These are phyloP conservation scores for Vicia villosa DNA, from an alignment of 306 rosid genomes.

Conservation along the genomic window DNA sequence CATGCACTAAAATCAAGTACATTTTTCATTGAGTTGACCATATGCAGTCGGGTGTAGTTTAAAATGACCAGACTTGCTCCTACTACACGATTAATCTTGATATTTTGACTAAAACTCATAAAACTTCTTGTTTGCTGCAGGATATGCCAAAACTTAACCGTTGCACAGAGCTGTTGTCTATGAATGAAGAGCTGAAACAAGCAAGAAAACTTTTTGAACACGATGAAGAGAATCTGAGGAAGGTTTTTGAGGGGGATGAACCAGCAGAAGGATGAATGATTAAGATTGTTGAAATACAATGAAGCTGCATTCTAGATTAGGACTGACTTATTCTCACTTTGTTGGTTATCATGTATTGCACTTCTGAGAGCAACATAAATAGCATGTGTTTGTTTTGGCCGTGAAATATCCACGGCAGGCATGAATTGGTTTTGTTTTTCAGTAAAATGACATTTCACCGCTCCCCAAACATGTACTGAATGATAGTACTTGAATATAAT, in stretches of 20 bases:
- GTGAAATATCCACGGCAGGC: no score
- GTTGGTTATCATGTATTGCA: conserved; percentile 5
- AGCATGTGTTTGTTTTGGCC: no score
- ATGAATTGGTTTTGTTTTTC: no score
- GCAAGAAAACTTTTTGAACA: conserved; percentile 89
- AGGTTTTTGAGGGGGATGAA: conserved; percentile 76
- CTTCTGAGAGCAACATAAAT: background rate
- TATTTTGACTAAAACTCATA: conserved; percentile 9
- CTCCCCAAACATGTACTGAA: no score
- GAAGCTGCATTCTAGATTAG: background rate
- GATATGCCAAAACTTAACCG: conserved; percentile 84
- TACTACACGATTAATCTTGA: background rate
- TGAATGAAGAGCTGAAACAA: conserved; percentile 93
- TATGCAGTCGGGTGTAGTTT: conserved; percentile 4
- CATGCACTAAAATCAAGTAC: conserved; percentile 5
- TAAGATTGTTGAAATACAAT: conserved; percentile 21
- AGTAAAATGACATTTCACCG: no score
- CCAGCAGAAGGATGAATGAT: conserved; percentile 41
- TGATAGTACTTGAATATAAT: background rate
- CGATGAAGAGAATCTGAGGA: conserved; percentile 84
- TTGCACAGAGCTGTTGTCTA: conserved; percentile 74
- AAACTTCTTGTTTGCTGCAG: conserved; percentile 41
- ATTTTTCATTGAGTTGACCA: conserved; percentile 24
- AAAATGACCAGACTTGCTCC: background rate
- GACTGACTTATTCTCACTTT: background rate